phyloP scores from a whole-genome alignment of 176 grass and related monocot species.

The Triticum turgidum region DNA sequence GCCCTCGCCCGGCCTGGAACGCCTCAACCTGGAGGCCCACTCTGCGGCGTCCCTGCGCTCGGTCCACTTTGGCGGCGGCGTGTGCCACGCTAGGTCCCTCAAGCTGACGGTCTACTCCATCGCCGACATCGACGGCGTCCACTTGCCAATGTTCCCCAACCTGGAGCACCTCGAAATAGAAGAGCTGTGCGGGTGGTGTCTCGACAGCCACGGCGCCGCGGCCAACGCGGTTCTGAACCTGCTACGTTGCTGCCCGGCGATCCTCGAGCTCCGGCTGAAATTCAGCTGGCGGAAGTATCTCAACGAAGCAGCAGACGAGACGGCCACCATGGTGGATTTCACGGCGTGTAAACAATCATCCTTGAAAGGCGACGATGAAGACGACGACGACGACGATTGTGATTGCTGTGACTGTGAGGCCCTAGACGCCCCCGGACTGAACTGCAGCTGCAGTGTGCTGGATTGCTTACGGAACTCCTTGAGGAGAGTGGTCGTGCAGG shows the following conservation, averaged over 20 bases:
- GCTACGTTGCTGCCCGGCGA: background rate
- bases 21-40: background rate
- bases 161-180: background rate
- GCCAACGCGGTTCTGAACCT: background rate
- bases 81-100: background rate
- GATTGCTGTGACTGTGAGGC: background rate
- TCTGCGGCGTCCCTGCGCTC: background rate
- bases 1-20: background rate
- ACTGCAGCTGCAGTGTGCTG: background rate
- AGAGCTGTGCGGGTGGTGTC: background rate
- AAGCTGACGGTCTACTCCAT: conserved; percentile 1
- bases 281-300: background rate
- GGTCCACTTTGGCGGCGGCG: background rate
- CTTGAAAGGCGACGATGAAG: background rate
- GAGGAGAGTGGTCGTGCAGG: background rate
- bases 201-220: background rate
- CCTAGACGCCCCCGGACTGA: background rate
- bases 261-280: background rate
- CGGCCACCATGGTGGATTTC: background rate
- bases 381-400: background rate
- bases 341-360: background rate
- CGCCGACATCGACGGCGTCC: background rate
- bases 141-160: background rate
- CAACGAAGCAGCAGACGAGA: background rate
- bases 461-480: background rate